Evolutionary conservation across 2,329 filamentous ascomycete genomes (phyloP).

Genomic region (Gliomastix tumulicola): DNA sequence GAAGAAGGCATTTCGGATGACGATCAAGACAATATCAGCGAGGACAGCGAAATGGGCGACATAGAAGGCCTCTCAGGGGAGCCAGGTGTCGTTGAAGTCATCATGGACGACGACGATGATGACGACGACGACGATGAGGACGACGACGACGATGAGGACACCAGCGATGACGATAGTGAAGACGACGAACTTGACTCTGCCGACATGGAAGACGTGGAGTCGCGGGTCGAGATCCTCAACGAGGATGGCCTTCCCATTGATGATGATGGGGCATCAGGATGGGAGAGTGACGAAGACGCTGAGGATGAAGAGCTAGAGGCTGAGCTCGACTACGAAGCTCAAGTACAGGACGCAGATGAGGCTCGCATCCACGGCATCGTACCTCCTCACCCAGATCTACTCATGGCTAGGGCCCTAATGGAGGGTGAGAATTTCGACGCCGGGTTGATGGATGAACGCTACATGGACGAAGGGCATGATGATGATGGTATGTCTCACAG

Average conservation of each 20-base stretch:
- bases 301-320: slow-evolving; percentile 48
- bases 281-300: slow-evolving; percentile 56
- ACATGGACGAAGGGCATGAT: slow-evolving; percentile 48
- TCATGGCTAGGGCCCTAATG: slow-evolving; percentile 51
- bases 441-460: slow-evolving; percentile 39
- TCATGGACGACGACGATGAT: slow-evolving; percentile 65
- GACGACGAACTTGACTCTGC: slow-evolving; percentile 36
- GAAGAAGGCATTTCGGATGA: slow-evolving; percentile 78
- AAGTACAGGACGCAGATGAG: slow-evolving; percentile 48
- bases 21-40: slow-evolving; percentile 83
- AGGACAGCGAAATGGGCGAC: slow-evolving; percentile 78
- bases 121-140: slow-evolving; percentile 59
- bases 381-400: slow-evolving; percentile 25
- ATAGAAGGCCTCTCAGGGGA: slow-evolving; percentile 69
- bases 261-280: slow-evolving; percentile 52
- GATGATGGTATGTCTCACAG: slow-evolving; percentile 41
- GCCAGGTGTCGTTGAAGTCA: slow-evolving; percentile 61
- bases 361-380: slow-evolving; percentile 38
- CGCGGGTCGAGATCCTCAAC: slow-evolving; percentile 51
- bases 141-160: slow-evolving; percentile 48
- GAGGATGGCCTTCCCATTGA: slow-evolving; percentile 54
- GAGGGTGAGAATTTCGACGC: slow-evolving; percentile 38
- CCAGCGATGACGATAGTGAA: slow-evolving; percentile 45
- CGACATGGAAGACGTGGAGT: slow-evolving; percentile 46
- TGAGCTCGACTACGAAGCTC: slow-evolving; percentile 47